Conservation (phyloP, 192 early-diverging fungal genomes). For the Allomyces arbusculus region DNA sequence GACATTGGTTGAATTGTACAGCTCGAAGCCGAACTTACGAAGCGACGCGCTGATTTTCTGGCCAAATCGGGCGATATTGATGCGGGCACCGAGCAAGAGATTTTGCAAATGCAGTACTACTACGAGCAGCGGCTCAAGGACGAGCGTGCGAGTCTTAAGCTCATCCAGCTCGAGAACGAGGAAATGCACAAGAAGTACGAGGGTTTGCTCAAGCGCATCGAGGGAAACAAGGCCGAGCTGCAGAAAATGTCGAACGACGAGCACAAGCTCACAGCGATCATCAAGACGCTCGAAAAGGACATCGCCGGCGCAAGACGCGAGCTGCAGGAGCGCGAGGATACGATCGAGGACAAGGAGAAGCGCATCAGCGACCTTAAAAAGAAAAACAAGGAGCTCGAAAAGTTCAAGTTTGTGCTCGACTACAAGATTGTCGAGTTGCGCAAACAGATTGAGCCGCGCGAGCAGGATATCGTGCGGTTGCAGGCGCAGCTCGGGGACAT, state of each 20-base stretch:
- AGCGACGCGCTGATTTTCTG: not conserved
- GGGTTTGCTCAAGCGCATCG: conserved; percentile 17
- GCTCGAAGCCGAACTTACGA: conserved; percentile 1
- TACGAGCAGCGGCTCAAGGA: conserved; percentile 24
- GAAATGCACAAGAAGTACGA: conserved; percentile 20
- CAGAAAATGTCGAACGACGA: conserved; percentile 19
- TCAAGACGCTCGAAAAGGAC: conserved; percentile 26
- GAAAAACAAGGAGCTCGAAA: conserved; percentile 39
- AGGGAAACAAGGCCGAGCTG: conserved; percentile 28
- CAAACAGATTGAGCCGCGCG: conserved; percentile 33
- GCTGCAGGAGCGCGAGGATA: conserved; percentile 37
- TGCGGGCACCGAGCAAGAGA: conserved; percentile 17
- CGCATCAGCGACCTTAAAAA: conserved; percentile 35
- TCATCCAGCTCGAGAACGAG: conserved; percentile 21
- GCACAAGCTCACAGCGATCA: conserved; percentile 18
- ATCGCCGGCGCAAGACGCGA: conserved; percentile 24
- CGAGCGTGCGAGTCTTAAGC: conserved; percentile 15
- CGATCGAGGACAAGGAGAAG: conserved; percentile 36
- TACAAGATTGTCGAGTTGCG: conserved; percentile 34
- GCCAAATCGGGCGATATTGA: conserved; percentile 17
- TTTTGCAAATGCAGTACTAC: conserved; percentile 16
- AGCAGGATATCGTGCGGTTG: conserved; percentile 24
- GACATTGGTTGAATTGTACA: not conserved
- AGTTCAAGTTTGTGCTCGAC: conserved; percentile 40
- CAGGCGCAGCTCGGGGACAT: not conserved